Base-by-base conservation (phyloP, 805 yeast species). In the Pichia phayaonensis region DNA sequence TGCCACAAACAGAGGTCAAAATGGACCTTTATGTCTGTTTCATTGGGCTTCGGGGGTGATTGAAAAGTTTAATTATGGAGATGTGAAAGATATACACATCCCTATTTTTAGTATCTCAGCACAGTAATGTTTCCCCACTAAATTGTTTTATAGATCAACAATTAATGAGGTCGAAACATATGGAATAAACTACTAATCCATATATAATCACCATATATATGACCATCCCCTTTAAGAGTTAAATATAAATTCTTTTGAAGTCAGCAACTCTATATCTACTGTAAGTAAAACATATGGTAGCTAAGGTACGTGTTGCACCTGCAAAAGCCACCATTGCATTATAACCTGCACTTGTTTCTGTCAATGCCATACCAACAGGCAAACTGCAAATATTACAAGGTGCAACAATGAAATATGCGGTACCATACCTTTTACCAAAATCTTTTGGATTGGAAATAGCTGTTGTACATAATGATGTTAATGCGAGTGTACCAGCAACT, bases 401-500 rank as follows among this genome's bases (percentile, higher is more conserved):
- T 34, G 64, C 56, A 39, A 73, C 70, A 47, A 70, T 68, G 50
- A 74, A 80, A 61, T 83, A 84, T 52, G 82, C 76, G 6, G 89
- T 76, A 0, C 92, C 90, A 58, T 81, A 86, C 26, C 84, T 65
- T 56, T 78, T 80, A 16, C 92, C 92, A 58, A 84, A 83, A 50
- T 82, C 79, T 52, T 74, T 71, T 0, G 83, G 81, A 16, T 74
- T 75, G n/a, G 83, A 77, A 27, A 86, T 79, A 44, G 77, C 76
- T 0, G 86, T 77, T n/a, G 83, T 74, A 54, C 90, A 84, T 4
- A 80, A 81, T 0, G 92, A 89, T 0, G 85, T 76, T 46, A 85
- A 59, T 0, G 86, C 74, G 41, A 86, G 67, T 6, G 84, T 78
- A 20, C 85, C 76, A 3, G 88, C 81, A 29, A 78, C 71, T 50